Percentiles rank a stretch among this genome's conserved stretches.
These are phyloP conservation scores for Capsicum chinense DNA, from an alignment of 257 asterid species.

Conservation along the genomic window DNA sequence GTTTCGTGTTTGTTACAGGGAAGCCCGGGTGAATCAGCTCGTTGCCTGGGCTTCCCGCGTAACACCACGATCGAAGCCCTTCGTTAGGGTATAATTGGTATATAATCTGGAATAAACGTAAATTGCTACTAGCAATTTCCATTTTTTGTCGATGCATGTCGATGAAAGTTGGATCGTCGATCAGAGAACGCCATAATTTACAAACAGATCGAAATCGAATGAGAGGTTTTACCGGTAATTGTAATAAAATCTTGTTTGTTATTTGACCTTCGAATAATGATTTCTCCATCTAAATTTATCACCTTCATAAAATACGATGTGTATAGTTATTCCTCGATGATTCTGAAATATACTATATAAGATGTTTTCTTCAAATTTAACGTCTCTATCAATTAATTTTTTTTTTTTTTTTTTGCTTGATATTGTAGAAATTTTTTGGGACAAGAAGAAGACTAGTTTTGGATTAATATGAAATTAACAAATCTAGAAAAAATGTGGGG, in stretches of 20 bases:
- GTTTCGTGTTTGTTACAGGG: constrained; percentile 11
- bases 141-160: not conserved
- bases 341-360: not conserved
- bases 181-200: not conserved
- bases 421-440: not conserved
- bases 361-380: not conserved
- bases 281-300: not conserved
- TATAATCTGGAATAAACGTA: not conserved
- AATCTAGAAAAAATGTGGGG: not conserved
- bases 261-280: not conserved
- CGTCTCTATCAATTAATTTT: not conserved
- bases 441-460: not conserved
- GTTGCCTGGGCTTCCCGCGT: not conserved
- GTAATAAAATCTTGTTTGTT: not conserved
- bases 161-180: not conserved
- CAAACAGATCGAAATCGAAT: not conserved
- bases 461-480: not conserved
- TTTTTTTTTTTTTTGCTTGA: not conserved
- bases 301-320: not conserved
- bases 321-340: not conserved
- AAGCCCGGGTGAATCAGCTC: constrained; percentile 26
- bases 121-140: not conserved
- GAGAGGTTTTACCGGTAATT: not conserved
- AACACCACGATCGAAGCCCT: constrained; percentile 22
- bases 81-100: constrained; percentile 23